phyloP scores from a whole-genome alignment of 202 grass and related monocot species.

The Cymbopogon flexuosus region DNA sequence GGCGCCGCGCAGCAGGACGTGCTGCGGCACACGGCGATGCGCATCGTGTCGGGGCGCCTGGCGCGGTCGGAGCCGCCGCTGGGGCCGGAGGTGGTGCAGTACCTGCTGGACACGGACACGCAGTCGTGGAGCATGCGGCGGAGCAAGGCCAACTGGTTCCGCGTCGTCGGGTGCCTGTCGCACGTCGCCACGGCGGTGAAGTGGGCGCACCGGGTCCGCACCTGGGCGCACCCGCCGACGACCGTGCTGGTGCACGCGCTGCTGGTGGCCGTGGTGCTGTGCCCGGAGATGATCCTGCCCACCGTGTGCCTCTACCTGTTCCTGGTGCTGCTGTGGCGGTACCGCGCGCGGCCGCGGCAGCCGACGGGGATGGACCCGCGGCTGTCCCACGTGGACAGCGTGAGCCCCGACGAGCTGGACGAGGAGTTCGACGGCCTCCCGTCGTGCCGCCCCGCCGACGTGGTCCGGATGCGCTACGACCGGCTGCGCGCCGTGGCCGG shows the following conservation, averaged over 20 bases:
- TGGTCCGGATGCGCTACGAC: constrained; percentile 72
- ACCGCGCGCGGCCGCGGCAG: constrained; percentile 49
- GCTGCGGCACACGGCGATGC: constrained; percentile 92
- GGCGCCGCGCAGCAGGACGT: constrained; percentile 82
- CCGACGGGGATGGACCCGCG: constrained; percentile 78
- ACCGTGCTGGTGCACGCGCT: constrained; percentile 79
- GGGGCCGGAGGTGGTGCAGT: constrained; percentile 89
- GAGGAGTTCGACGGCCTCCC: constrained; percentile 96
- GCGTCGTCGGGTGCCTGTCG: constrained; percentile 70
- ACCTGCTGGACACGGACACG: constrained; percentile 87
- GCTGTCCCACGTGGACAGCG: constrained; percentile 75
- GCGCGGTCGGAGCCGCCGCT: constrained; percentile 93
- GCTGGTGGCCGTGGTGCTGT: constrained; percentile 71
- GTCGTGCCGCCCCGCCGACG: constrained; percentile 57
- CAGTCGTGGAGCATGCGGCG: constrained; percentile 88
- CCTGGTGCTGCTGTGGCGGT: constrained; percentile 77
- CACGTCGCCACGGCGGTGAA: constrained; percentile 47
- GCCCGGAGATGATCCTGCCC: constrained; percentile 82
- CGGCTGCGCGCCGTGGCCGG: constrained; percentile 76
- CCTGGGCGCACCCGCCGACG: constrained; percentile 66
- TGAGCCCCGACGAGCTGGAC: constrained; percentile 86
- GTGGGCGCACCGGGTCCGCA: constrained; percentile 65
- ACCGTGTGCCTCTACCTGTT: constrained; percentile 78
- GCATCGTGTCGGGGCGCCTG: constrained; percentile 66
- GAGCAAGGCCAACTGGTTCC: constrained; percentile 98